Conservation (phyloP, 345 rosid genomes). For the Lepidium africanum region DNA sequence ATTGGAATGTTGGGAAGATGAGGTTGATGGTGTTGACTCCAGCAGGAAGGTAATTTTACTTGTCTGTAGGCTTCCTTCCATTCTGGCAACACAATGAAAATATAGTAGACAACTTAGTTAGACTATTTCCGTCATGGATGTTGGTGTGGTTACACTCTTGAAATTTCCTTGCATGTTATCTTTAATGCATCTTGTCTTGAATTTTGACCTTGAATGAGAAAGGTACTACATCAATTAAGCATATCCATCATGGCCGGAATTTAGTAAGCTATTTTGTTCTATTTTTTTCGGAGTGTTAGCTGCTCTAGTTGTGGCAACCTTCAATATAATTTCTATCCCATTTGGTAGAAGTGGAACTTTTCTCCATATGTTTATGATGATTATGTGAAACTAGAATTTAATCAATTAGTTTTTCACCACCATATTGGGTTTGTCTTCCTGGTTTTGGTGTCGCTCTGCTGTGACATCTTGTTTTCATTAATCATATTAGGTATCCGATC, state of each 20-base stretch:
- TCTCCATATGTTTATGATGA: background rate
- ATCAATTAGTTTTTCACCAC: background rate
- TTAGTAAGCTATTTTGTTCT: background rate
- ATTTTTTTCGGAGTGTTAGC: background rate
- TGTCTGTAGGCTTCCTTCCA: background rate
- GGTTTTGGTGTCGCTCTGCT: background rate
- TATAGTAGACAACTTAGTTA: background rate
- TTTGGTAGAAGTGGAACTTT: background rate
- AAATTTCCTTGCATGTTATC: background rate
- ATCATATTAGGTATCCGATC: constrained; percentile 40
- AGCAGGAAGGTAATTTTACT: constrained; percentile 39
- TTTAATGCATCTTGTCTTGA: background rate
- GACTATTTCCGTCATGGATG: background rate
- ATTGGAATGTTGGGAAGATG: constrained; percentile 65
- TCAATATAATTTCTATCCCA: background rate
- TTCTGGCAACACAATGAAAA: background rate
- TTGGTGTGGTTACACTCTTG: background rate
- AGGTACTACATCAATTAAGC: background rate
- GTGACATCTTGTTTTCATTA: constrained; percentile 2
- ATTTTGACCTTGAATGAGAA: background rate
- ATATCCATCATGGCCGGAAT: background rate
- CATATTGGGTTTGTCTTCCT: background rate
- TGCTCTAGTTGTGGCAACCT: background rate
- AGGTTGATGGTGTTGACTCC: constrained; percentile 30
- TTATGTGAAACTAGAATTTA: background rate